These are phyloP conservation scores for Trametes elegans DNA, from an alignment of 768 basidiomycete species.

Conservation along the genomic window DNA sequence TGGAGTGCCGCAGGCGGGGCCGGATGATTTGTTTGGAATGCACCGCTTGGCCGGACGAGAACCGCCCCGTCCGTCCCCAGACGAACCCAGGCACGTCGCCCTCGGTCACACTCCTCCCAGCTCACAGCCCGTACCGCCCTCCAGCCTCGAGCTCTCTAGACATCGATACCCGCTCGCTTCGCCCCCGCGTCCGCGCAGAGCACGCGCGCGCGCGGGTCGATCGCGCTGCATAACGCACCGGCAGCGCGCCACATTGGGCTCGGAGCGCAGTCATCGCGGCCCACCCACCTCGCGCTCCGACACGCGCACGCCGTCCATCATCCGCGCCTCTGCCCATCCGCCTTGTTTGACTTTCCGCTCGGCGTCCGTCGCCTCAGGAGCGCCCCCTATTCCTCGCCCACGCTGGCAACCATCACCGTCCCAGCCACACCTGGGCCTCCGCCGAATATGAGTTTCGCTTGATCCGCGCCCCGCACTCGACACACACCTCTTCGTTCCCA, in stretches of 20 bases:
- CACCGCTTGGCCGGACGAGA: not conserved
- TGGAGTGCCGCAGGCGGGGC: not conserved
- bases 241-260: not conserved
- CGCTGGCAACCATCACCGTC: conserved; percentile 1
- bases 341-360: not conserved
- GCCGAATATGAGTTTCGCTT: too few species aligned
- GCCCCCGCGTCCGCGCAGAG: not conserved
- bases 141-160: not conserved
- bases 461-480: too few species aligned
- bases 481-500: too few species aligned
- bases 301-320: not conserved
- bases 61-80: not conserved
- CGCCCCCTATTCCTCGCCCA: not conserved
- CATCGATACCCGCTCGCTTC: not conserved
- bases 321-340: not conserved
- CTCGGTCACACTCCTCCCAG: not conserved
- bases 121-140: not conserved
- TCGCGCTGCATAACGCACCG: not conserved
- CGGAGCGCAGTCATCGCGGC: not conserved
- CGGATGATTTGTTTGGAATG: not conserved
- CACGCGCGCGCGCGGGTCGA: not conserved
- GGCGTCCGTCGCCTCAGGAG: not conserved
- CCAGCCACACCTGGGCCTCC: not conserved
- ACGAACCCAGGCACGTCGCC: not conserved
- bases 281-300: not conserved